Percentiles rank a stretch among this genome's conserved stretches.
Conservation (phyloP, 2,329 filamentous ascomycete genomes). For the Xylariaceae sp. region DNA sequence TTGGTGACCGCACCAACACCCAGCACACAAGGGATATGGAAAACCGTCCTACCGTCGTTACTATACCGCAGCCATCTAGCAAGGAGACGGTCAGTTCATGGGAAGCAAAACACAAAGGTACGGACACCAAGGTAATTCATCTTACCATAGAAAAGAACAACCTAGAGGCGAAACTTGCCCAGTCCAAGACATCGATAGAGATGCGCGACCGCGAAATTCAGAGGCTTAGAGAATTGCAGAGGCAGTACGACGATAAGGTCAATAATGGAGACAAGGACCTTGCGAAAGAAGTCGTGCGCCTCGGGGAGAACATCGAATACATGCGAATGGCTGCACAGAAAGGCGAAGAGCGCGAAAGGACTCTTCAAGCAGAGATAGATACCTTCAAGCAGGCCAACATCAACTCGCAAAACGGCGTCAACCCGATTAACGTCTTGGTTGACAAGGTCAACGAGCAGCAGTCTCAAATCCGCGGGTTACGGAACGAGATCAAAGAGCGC, state of each 20-base stretch:
- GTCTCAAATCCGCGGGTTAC: background rate
- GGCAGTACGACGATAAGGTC: conserved; percentile 18
- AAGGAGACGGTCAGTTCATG: conserved; percentile 22
- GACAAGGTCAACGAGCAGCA: conserved; percentile 4
- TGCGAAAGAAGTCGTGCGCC: conserved; percentile 2
- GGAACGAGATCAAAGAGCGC: conserved; percentile 4
- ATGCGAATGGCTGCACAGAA: background rate
- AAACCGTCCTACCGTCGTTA: conserved; percentile 38
- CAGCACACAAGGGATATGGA: conserved; percentile 45
- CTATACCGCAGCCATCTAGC: conserved; percentile 25
- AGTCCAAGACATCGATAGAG: conserved; percentile 13
- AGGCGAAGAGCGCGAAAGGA: conserved; percentile 2
- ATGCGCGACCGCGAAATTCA: conserved; percentile 18
- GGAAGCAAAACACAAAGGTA: conserved; percentile 23
- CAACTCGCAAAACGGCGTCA: background rate
- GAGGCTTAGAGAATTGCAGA: conserved; percentile 16
- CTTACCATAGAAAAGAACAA: conserved; percentile 16
- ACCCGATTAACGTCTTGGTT: conserved; percentile 1
- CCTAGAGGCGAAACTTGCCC: conserved; percentile 3
- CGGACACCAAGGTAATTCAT: conserved; percentile 10
- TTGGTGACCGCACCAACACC: conserved; percentile 43
- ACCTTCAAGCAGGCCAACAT: conserved; percentile 18
- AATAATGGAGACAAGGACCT: conserved; percentile 1
- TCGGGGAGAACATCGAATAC: conserved; percentile 3
- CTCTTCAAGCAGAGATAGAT: conserved; percentile 12